Evolutionary conservation across 768 basidiomycete species (phyloP).

Genomic region (Amanita polypyramis): DNA sequence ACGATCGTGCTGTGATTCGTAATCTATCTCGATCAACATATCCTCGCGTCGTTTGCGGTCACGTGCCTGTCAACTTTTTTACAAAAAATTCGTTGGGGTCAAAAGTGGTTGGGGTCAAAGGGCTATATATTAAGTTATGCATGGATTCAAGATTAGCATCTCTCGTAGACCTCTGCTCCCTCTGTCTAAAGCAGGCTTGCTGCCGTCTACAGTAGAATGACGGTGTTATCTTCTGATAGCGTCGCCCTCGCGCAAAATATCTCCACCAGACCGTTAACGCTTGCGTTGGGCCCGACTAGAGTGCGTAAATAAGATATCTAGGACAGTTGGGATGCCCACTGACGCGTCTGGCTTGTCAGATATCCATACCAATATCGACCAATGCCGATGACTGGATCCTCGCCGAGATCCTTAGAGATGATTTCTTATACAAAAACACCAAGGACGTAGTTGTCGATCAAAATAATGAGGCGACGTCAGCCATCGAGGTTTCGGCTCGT

Average conservation of each 20-base stretch:
- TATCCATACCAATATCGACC: constrained; percentile 85
- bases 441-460: constrained; percentile 39
- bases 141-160: constrained; percentile 14
- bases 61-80: constrained; percentile 11
- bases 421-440: constrained; percentile 62
- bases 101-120: constrained; percentile 31
- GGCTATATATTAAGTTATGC: constrained; percentile 26
- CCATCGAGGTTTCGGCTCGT: constrained; percentile 69
- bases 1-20: not conserved
- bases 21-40: not conserved
- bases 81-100: constrained; percentile 36
- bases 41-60: not conserved
- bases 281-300: constrained; percentile 40
- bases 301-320: constrained; percentile 23
- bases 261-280: constrained; percentile 37
- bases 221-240: constrained; percentile 25
- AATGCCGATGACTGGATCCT: constrained; percentile 78
- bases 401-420: constrained; percentile 85
- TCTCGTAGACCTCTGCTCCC: constrained; percentile 10
- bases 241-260: constrained; percentile 24
- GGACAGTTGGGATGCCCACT: constrained; percentile 4
- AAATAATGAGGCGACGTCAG: constrained; percentile 51
- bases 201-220: constrained; percentile 22
- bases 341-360: constrained; percentile 25
- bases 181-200: constrained; percentile 14